Conservation (phyloP, 176 grass and related monocot genomes). For the Triticum turgidum region DNA sequence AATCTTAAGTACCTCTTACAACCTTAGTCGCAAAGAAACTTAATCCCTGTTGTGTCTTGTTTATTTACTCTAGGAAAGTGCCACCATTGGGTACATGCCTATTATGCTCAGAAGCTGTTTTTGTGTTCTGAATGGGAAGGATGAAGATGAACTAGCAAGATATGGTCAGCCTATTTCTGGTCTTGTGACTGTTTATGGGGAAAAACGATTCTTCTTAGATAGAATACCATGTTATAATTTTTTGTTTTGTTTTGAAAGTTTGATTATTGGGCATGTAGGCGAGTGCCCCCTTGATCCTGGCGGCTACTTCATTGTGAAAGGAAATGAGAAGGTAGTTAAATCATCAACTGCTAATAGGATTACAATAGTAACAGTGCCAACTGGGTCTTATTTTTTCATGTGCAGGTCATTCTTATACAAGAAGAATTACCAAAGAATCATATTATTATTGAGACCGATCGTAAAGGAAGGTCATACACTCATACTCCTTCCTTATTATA, state of each 20-base stretch:
- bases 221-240: not conserved
- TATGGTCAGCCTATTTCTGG: slow-evolving; percentile 42
- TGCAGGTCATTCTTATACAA: slow-evolving; percentile 89
- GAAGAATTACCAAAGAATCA: slow-evolving; percentile 83
- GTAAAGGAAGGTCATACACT: slow-evolving; percentile 58
- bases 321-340: slow-evolving; percentile 68
- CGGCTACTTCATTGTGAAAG: slow-evolving; percentile 89
- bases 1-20: not conserved
- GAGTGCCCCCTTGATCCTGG: slow-evolving; percentile 94
- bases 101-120: slow-evolving; percentile 73
- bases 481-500: too few species aligned
- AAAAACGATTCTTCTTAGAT: not conserved
- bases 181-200: not conserved
- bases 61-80: slow-evolving; percentile 6
- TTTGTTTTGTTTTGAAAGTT: not conserved
- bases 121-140: slow-evolving; percentile 71
- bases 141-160: slow-evolving; percentile 73
- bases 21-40: not conserved
- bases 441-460: slow-evolving; percentile 74
- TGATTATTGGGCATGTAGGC: slow-evolving; percentile 39
- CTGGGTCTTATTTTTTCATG: not conserved
- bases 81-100: slow-evolving; percentile 70
- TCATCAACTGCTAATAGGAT: not conserved
- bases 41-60: too few species aligned
- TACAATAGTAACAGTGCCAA: not conserved